Evolutionary conservation across 345 rosid species (phyloP).

Genomic region (Chamaenerion angustifolium): DNA sequence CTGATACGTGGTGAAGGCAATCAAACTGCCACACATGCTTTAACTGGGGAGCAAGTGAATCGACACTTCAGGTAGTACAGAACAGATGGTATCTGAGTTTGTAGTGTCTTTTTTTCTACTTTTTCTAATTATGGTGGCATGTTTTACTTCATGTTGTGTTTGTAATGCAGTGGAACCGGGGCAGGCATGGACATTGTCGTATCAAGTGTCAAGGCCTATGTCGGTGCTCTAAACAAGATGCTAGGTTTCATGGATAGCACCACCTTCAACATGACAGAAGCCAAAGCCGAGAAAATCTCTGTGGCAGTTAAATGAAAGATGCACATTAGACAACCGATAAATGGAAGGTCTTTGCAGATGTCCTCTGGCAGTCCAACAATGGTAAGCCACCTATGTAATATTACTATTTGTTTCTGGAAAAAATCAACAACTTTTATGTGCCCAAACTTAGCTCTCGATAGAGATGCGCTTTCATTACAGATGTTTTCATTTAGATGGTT

Average conservation of each 20-base stretch:
- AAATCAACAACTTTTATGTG: too few relatives aligned
- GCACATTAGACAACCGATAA: neutral
- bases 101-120: neutral
- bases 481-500: too few relatives aligned
- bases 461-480: too few relatives aligned
- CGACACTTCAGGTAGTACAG: constrained; percentile 60
- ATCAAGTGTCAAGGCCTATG: constrained; percentile 86
- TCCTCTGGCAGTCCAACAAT: too few relatives aligned
- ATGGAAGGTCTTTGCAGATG: too few relatives aligned
- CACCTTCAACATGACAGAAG: neutral
- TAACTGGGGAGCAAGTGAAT: constrained; percentile 40
- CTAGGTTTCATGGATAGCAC: constrained; percentile 32
- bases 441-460: too few relatives aligned
- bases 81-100: neutral
- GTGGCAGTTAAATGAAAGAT: neutral
- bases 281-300: neutral
- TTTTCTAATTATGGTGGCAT: too few relatives aligned
- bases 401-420: too few relatives aligned
- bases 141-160: too few relatives aligned
- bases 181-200: constrained; percentile 86
- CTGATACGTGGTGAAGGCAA: constrained; percentile 52
- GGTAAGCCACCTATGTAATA: too few relatives aligned
- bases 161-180: constrained; percentile 58
- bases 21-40: constrained; percentile 30
- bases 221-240: constrained; percentile 87